phyloP scores from a whole-genome alignment of 2,329 filamentous ascomycete species.

The Calonectria multiphialidica region DNA sequence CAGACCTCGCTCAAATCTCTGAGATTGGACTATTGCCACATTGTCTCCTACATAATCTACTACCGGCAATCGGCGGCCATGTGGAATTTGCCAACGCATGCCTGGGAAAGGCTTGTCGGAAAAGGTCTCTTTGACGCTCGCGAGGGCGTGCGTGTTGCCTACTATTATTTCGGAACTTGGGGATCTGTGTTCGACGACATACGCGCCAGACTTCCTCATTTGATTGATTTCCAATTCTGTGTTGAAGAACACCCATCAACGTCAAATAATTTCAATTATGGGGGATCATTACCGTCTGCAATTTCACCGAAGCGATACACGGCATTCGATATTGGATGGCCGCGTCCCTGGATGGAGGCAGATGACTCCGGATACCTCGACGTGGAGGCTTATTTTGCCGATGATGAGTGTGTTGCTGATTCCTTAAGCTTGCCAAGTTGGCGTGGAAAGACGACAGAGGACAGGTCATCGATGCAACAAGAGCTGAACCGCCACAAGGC shows the following conservation, averaged over 20 bases:
- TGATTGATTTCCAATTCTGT: constrained; percentile 5
- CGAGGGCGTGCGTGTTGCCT: neutral
- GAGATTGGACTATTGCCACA: constrained; percentile 22
- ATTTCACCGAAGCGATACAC: neutral
- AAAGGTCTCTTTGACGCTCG: neutral
- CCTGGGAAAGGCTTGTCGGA: constrained; percentile 24
- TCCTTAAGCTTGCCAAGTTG: neutral
- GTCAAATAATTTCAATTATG: neutral
- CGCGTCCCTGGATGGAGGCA: neutral
- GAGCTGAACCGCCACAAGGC: neutral
- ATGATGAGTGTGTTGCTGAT: neutral
- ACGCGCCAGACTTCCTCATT: constrained; percentile 5
- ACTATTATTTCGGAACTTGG: constrained; percentile 28
- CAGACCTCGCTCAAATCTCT: constrained; percentile 25
- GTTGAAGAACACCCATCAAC: neutral
- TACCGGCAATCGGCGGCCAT: fast-evolving
- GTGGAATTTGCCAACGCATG: constrained; percentile 6
- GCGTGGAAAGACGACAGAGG: neutral
- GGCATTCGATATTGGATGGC: neutral
- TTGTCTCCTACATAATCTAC: constrained; percentile 14
- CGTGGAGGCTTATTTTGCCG: neutral
- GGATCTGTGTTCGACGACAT: constrained; percentile 36
- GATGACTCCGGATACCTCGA: neutral
- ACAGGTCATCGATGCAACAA: neutral
- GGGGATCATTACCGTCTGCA: neutral